phyloP scores from a whole-genome alignment of 306 rosid genomes.

The Dalbergia cochinchinensis region DNA sequence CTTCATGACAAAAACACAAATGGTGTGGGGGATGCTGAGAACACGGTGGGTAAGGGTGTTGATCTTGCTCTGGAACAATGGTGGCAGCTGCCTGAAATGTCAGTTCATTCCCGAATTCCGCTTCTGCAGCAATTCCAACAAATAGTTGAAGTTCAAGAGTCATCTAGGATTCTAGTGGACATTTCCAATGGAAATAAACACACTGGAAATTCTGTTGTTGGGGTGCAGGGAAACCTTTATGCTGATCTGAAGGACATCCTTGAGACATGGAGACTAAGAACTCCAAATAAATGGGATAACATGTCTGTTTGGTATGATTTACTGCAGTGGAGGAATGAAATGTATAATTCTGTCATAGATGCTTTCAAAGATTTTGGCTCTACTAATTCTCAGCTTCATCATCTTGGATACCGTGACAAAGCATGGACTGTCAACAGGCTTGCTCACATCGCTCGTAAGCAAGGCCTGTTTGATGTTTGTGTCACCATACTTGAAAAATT shows the following conservation, averaged over 20 bases:
- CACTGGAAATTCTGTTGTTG: constrained; percentile 77
- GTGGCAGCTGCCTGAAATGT: constrained; percentile 99
- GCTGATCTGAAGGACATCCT: constrained; percentile 99
- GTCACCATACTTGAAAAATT: constrained; percentile 89
- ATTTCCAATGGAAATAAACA: constrained; percentile 86
- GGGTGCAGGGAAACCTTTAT: constrained; percentile 89
- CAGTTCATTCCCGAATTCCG: constrained; percentile 96
- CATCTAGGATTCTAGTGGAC: constrained; percentile 81
- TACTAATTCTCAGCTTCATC: constrained; percentile 91
- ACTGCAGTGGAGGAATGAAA: constrained; percentile 99
- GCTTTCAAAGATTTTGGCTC: constrained; percentile 89
- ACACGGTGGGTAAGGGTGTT: constrained; percentile 89
- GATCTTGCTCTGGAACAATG: constrained; percentile 98
- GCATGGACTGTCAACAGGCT: constrained; percentile 99
- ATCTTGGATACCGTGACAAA: constrained; percentile 99
- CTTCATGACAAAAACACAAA: constrained; percentile 91
- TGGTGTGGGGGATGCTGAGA: constrained; percentile 95
- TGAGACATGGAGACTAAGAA: constrained; percentile 98
- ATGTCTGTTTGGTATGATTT: constrained; percentile 99
- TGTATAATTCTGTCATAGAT: constrained; percentile 93
- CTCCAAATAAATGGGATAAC: constrained; percentile 98
- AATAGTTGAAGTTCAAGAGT: constrained; percentile 98
- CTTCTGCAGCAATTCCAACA: constrained; percentile 99
- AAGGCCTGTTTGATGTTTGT: constrained; percentile 95
- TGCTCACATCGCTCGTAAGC: constrained; percentile 94